Percentiles rank a stretch among this genome's conserved stretches.
Conservation (phyloP, 306 rosid genomes). For the Rosa rugosa region DNA sequence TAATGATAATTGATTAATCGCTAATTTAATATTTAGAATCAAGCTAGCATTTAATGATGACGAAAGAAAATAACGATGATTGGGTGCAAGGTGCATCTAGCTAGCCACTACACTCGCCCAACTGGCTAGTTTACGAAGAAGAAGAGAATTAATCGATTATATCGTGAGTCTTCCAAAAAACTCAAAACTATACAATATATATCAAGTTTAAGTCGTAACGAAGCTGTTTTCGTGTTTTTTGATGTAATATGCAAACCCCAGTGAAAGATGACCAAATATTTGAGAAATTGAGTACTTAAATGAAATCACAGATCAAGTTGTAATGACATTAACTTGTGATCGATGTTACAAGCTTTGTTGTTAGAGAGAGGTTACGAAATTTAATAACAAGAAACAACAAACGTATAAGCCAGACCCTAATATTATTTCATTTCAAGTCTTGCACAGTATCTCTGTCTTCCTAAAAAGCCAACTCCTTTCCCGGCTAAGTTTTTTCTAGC, state of each 20-base stretch:
- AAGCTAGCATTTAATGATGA: too few relatives aligned
- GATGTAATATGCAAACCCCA: too few relatives aligned
- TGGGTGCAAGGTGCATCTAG: not conserved
- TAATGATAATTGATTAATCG: not conserved
- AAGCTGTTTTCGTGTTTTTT: too few relatives aligned
- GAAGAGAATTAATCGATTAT: not conserved
- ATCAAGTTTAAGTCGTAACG: too few relatives aligned
- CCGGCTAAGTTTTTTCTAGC: not conserved
- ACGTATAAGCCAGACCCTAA: not conserved
- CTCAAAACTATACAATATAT: not conserved
- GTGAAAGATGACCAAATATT: too few relatives aligned
- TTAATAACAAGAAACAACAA: not conserved
- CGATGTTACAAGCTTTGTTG: not conserved
- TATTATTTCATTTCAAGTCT: not conserved
- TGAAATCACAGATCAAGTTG: not conserved
- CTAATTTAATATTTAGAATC: not conserved
- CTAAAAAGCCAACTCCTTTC: not conserved
- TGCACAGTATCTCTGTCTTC: not conserved
- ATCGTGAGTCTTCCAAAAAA: too few relatives aligned
- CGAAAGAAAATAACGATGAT: too few relatives aligned
- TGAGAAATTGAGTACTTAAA: too few relatives aligned
- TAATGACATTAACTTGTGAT: not conserved
- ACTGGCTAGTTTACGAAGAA: too few relatives aligned
- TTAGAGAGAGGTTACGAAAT: not conserved
- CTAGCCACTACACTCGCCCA: too few relatives aligned